Conservation (phyloP, 2,329 filamentous ascomycete species). For the Colletotrichum paranaense region DNA sequence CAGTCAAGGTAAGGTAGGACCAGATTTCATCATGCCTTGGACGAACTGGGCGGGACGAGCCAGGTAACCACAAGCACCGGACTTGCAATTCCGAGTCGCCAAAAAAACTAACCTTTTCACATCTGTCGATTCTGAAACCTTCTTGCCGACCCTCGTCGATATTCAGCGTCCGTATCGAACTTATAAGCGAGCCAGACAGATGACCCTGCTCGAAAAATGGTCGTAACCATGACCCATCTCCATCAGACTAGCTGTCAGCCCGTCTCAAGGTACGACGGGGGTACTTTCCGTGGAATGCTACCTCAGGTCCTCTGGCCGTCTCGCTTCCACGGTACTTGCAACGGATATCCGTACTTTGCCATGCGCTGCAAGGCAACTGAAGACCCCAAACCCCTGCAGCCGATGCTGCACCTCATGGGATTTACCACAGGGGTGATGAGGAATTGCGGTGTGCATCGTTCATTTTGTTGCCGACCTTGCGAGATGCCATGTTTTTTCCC, state of each 20-base stretch:
- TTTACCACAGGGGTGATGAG: not conserved
- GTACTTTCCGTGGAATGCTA: not conserved
- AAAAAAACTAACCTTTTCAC: not conserved
- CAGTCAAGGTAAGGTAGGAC: not conserved
- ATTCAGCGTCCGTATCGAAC: not conserved
- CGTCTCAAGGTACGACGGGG: not conserved
- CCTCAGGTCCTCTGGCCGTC: not conserved
- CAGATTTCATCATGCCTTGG: not conserved
- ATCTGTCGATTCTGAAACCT: not conserved
- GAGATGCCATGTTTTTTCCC: not conserved
- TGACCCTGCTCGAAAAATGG: not conserved
- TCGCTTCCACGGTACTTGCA: not conserved
- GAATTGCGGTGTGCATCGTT: conserved; percentile 12
- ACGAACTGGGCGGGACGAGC: too few species aligned
- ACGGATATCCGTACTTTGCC: not conserved
- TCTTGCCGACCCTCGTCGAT: not conserved
- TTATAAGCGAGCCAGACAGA: not conserved
- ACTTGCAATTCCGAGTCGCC: not conserved
- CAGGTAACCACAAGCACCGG: too few species aligned
- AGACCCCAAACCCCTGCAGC: not conserved
- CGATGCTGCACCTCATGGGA: not conserved
- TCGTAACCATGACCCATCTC: not conserved
- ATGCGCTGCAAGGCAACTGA: not conserved
- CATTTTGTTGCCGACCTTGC: not conserved
- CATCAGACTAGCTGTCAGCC: not conserved